Evolutionary conservation across 257 asterid species (phyloP).

Genomic region (Forsythia viridissima): DNA sequence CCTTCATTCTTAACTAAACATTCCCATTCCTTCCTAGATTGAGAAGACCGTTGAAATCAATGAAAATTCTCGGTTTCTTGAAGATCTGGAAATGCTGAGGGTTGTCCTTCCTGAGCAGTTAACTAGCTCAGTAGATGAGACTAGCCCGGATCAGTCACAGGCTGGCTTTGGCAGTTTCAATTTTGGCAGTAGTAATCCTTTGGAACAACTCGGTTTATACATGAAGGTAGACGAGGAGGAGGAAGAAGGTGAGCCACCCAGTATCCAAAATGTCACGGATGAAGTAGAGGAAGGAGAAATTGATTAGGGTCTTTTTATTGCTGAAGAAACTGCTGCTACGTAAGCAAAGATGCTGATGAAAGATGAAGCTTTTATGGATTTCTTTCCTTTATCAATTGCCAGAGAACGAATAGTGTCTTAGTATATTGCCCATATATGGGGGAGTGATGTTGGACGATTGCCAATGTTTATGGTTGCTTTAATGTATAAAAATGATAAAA

Average conservation of each 20-base stretch:
- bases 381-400: too few relatives aligned
- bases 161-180: slow-evolving; percentile 73
- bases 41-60: slow-evolving; percentile 88
- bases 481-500: too few relatives aligned
- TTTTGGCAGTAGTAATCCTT: slow-evolving; percentile 71
- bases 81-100: slow-evolving; percentile 78
- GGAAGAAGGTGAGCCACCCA: slow-evolving; percentile 64
- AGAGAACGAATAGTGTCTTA: too few relatives aligned
- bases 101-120: slow-evolving; percentile 50
- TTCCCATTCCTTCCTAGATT: slow-evolving; percentile 40
- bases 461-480: too few relatives aligned
- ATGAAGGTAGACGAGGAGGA: slow-evolving; percentile 85
- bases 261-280: slow-evolving; percentile 10
- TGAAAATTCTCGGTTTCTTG: slow-evolving; percentile 63
- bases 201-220: slow-evolving; percentile 89
- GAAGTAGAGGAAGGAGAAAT: slow-evolving; percentile 87
- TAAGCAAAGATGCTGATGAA: neutral
- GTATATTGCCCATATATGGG: too few relatives aligned
- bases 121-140: slow-evolving; percentile 61
- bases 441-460: too few relatives aligned
- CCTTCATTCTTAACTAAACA: neutral
- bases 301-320: slow-evolving; percentile 31
- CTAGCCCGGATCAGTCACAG: slow-evolving; percentile 65
- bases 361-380: too few relatives aligned
- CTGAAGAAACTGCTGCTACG: neutral